Percentiles rank a stretch among this genome's conserved stretches.
Evolutionary conservation across 1,284 basidiomycete species (phyloP).

Genomic region (Pholiota adiposa): DNA sequence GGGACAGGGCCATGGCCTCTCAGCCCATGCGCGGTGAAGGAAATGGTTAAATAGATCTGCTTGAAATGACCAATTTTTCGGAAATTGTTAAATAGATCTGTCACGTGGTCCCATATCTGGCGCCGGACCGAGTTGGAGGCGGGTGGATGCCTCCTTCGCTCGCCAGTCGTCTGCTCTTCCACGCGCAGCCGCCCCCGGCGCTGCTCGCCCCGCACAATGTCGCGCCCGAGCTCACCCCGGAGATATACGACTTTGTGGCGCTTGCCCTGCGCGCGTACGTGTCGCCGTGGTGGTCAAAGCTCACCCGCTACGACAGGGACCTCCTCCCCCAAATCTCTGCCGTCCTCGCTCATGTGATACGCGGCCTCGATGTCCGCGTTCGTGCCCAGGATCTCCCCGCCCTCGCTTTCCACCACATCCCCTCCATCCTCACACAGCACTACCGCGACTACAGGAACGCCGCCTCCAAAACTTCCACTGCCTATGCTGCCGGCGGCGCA

Average conservation of each 20-base stretch:
- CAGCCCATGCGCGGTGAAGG: background rate
- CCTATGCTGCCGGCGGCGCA: conserved; percentile 70
- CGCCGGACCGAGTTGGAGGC: background rate
- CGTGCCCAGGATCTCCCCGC: conserved; percentile 56
- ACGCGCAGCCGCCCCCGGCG: conserved; percentile 52
- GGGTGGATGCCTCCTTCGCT: conserved; percentile 42
- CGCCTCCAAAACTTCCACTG: conserved; percentile 58
- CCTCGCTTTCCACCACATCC: conserved; percentile 64
- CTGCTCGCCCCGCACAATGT: conserved; percentile 44
- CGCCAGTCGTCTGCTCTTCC: conserved; percentile 73
- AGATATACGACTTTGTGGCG: conserved; percentile 79
- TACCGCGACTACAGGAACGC: conserved; percentile 76
- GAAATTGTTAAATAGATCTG: too few relatives aligned
- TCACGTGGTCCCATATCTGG: conserved; percentile 10
- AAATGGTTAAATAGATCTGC: too few relatives aligned
- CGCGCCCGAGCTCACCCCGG: conserved; percentile 61
- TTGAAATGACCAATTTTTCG: too few relatives aligned
- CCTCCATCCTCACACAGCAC: conserved; percentile 70
- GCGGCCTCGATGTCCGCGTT: conserved; percentile 58
- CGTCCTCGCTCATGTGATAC: conserved; percentile 62
- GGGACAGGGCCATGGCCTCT: conserved; percentile 23
- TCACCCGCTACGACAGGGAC: conserved; percentile 82
- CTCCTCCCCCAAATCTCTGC: conserved; percentile 73
- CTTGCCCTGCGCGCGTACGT: conserved; percentile 77
- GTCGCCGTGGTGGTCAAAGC: conserved; percentile 81